A percentile compares a stretch with the other conserved stretches of the same genome.
Conservation (phyloP, 2,329 filamentous ascomycete genomes). For the Epichloe typhina region DNA sequence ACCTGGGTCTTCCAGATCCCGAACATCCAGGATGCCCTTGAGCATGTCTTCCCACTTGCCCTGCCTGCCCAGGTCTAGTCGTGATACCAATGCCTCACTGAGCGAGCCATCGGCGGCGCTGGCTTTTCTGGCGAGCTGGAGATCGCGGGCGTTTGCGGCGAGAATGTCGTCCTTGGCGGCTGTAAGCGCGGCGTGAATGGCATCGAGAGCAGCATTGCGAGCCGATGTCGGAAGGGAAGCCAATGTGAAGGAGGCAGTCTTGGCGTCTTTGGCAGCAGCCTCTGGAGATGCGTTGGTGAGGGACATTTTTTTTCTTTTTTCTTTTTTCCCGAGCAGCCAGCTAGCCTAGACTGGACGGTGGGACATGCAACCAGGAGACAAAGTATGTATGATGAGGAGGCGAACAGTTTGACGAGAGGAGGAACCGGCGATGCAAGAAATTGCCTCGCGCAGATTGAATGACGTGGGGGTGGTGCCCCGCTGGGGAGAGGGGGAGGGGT, state of each 20-base stretch:
- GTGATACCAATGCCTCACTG: conserved; percentile 71
- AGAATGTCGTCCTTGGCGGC: conserved; percentile 63
- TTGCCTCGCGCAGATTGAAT: too few relatives aligned
- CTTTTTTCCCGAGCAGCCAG: too few relatives aligned
- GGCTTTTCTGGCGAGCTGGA: conserved; percentile 59
- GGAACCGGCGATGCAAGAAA: too few relatives aligned
- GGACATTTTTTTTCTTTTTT: too few relatives aligned
- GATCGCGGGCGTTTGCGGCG: conserved; percentile 72
- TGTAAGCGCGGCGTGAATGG: conserved; percentile 66
- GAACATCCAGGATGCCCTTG: conserved; percentile 82
- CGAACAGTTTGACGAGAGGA: too few relatives aligned
- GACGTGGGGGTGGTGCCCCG: too few relatives aligned
- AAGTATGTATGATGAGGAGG: too few relatives aligned
- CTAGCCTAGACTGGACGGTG: too few relatives aligned
- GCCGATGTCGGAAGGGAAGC: conserved; percentile 63
- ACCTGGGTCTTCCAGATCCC: conserved; percentile 75
- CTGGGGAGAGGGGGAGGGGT: too few relatives aligned
- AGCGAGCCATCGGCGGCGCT: conserved; percentile 57
- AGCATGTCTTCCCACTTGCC: conserved; percentile 98
- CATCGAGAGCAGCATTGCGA: conserved; percentile 73
- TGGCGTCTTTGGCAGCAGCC: conserved; percentile 66
- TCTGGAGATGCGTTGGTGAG: conserved; percentile 72
- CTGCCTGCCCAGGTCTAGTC: conserved; percentile 71
- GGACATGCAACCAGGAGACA: too few relatives aligned
- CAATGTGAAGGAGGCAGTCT: conserved; percentile 67